Conservation (phyloP, 176 grass and related monocot species). For the Aechmea fasciata region DNA sequence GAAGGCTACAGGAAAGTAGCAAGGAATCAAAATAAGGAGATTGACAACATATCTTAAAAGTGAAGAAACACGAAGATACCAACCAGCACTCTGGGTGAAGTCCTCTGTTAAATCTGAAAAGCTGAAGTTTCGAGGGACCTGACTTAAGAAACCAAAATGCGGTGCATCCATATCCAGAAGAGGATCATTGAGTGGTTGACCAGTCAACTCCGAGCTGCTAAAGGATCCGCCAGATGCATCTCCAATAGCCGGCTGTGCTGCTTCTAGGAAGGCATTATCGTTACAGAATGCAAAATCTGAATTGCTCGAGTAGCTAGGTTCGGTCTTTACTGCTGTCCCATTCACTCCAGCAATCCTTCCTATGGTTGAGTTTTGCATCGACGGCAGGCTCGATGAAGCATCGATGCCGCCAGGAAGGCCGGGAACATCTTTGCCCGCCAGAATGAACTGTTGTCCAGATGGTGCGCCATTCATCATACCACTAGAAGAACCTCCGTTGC, state of each 20-base stretch:
- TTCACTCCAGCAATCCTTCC: conserved; percentile 52
- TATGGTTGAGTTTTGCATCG: conserved; percentile 45
- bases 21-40: conserved; percentile 13
- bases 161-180: conserved; percentile 67
- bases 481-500: conserved; percentile 52
- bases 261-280: conserved; percentile 64
- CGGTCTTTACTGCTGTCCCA: conserved; percentile 62
- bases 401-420: conserved; percentile 43
- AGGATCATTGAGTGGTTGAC: conserved; percentile 48
- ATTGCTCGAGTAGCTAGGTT: conserved; percentile 57
- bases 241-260: conserved; percentile 54
- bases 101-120: conserved; percentile 94
- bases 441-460: conserved; percentile 48
- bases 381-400: conserved; percentile 40
- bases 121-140: conserved; percentile 96
- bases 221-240: conserved; percentile 83
- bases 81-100: conserved; percentile 89
- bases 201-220: conserved; percentile 74
- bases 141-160: conserved; percentile 74
- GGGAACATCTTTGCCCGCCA: conserved; percentile 48
- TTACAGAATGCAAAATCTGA: conserved; percentile 61
- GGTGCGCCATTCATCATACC: conserved; percentile 45
- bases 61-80: conserved; percentile 32
- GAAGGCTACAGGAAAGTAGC: conserved; percentile 1
- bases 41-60: neutral